Evolutionary conservation across 2,329 filamentous ascomycete species (phyloP), one percentile per base, ranked within the genome.

Genomic region (Epichloe hybrida): DNA sequence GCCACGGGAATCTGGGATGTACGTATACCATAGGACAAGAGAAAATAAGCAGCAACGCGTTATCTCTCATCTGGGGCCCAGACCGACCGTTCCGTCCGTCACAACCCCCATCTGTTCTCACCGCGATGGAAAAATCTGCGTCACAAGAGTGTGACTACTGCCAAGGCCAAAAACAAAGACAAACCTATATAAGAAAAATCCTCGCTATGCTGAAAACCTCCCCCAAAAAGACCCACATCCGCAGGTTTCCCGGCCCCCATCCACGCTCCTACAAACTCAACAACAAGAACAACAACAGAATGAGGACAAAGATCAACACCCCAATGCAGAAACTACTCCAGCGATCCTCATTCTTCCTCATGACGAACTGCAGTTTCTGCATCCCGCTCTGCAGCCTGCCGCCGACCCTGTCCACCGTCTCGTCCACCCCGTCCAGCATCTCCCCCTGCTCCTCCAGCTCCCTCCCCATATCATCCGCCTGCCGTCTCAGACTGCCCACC

Each of bases 401-500:
- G 13, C 88, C 86, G 1, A 98, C 89, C 36, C 91, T 77, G 65
- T 97, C 90, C 4, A 88, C 88, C 51, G 95, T 74, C 34, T 75
- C 78, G 67, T 97, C 91, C 40, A 94, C 85, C 49, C 86, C 83
- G 55, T 93, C 83, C 52, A 98, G 74, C 78, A 97, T 84, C 66
- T 89, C 87, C 21, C 21, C 78, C 74, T 98, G 93, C 71, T 98
- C 93, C 69, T 96, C 94, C 44, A 98, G 74, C 72, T 98, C 93
- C 52, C 91, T 76, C 1, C 93, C 91, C 91, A 98, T 98, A 59
- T 89, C 87, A 67, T 94, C 84, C 2, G 93, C 94, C 74, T 97
- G 93, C 63, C 85, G 77, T 51, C 91, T 76, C 63, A 98, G 69
- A 64, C 89, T 96, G 2, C 90, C 91, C 23, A 98, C 93, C 1